Evolutionary conservation across 2,329 filamentous ascomycete species (phyloP).

Genomic region (Aspergillus caelatus): DNA sequence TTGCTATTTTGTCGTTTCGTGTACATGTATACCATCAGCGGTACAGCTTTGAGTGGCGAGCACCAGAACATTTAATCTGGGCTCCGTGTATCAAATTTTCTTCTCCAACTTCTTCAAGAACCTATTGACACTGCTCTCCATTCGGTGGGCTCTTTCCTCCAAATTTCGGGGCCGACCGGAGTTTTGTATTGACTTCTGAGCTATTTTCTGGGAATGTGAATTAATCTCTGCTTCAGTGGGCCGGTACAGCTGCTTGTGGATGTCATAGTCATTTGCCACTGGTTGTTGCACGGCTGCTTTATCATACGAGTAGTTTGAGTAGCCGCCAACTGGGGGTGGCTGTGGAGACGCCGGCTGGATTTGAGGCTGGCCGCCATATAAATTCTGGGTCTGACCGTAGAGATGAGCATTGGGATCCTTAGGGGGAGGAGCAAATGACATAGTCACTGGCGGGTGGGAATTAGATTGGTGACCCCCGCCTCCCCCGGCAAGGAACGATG

Average conservation of each 20-base stretch:
- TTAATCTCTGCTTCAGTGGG: slow-evolving; percentile 48
- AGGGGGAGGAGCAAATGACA: slow-evolving; percentile 37
- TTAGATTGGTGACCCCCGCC: slow-evolving; percentile 13
- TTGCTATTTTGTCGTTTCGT: not conserved
- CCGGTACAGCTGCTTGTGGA: slow-evolving; percentile 51
- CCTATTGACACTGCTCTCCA: slow-evolving; percentile 48
- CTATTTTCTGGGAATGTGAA: slow-evolving; percentile 39
- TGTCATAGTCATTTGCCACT: slow-evolving; percentile 40
- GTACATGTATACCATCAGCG: not conserved
- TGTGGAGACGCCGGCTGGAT: slow-evolving; percentile 21
- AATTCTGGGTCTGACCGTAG: slow-evolving; percentile 34
- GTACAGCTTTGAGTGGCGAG: not conserved
- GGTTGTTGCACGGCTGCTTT: slow-evolving; percentile 29
- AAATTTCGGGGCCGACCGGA: slow-evolving; percentile 38
- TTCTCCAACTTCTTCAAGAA: slow-evolving; percentile 52
- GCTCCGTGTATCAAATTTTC: slow-evolving; percentile 26
- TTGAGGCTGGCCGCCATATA: slow-evolving; percentile 24
- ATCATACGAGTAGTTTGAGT: slow-evolving; percentile 48
- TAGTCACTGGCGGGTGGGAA: slow-evolving; percentile 24
- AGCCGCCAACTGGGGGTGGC: slow-evolving; percentile 36
- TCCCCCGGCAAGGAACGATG: slow-evolving; percentile 23
- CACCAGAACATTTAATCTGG: not conserved
- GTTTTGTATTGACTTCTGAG: slow-evolving; percentile 37
- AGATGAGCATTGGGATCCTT: slow-evolving; percentile 40
- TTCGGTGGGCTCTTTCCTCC: slow-evolving; percentile 40